A percentile compares a stretch with the other conserved stretches of the same genome.
These are phyloP conservation scores for Amaranthus hypochondriacus DNA, from an alignment of 148 eudicot genomes.

Conservation along the genomic window DNA sequence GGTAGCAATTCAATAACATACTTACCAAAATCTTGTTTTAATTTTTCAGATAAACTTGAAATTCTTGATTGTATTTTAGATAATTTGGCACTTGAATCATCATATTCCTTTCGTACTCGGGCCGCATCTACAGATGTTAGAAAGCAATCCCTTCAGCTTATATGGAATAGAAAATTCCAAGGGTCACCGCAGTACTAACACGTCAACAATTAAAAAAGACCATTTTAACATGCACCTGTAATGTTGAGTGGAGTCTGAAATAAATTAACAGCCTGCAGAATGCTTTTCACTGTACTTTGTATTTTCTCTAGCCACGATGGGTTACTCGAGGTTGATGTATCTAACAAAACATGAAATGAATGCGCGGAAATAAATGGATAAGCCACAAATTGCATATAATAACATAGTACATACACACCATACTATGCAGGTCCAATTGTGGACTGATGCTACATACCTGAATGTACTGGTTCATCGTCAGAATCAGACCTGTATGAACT, in stretches of 20 bases:
- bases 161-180: neutral
- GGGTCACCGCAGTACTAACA: neutral
- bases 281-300: constrained; percentile 64
- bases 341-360: constrained; percentile 25
- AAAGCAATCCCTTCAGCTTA: constrained; percentile 18
- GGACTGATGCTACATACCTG: constrained; percentile 39
- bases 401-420: constrained; percentile 3
- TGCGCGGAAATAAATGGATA: neutral
- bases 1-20: constrained; percentile 3
- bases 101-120: constrained; percentile 86
- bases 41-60: constrained; percentile 76
- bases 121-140: constrained; percentile 61
- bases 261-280: constrained; percentile 66
- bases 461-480: constrained; percentile 57
- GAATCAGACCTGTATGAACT: constrained; percentile 53
- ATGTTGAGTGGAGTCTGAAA: constrained; percentile 77
- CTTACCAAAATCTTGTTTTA: constrained; percentile 86
- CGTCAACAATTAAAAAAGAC: neutral
- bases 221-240: constrained; percentile 49
- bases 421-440: neutral
- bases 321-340: constrained; percentile 42
- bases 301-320: constrained; percentile 92
- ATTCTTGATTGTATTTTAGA: constrained; percentile 88
- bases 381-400: constrained; percentile 1
- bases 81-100: constrained; percentile 68